phyloP scores from a whole-genome alignment of 2,329 filamentous ascomycete species.

The Cercospora sp. region DNA sequence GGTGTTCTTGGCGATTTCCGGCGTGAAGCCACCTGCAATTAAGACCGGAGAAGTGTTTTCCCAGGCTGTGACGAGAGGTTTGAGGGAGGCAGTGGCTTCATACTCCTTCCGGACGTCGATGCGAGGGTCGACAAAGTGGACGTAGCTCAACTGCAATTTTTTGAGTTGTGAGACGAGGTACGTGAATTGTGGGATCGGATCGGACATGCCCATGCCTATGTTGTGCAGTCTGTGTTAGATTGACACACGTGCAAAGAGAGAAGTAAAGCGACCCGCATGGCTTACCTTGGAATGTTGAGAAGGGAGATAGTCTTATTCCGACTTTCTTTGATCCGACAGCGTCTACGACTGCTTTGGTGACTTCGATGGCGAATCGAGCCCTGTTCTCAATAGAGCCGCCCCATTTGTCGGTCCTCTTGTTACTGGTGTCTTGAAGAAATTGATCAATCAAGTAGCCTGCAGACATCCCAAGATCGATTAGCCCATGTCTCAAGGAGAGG shows the following conservation, averaged over 20 bases:
- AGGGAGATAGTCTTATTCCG: neutral
- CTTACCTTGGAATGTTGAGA: neutral
- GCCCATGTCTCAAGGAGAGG: neutral
- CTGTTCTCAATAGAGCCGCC: neutral
- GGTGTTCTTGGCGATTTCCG: neutral
- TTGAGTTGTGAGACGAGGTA: neutral
- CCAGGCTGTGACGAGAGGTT: neutral
- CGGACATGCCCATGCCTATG: neutral
- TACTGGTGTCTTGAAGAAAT: neutral
- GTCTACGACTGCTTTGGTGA: neutral
- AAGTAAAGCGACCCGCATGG: neutral
- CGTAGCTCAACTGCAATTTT: neutral
- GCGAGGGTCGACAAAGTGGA: neutral
- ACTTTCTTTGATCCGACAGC: neutral
- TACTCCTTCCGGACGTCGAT: neutral
- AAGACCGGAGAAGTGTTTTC: neutral
- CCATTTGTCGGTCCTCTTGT: neutral
- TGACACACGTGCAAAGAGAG: neutral
- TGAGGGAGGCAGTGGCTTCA: neutral
- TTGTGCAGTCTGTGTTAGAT: neutral
- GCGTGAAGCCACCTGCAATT: neutral
- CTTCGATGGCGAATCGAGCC: neutral
- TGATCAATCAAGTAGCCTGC: neutral
- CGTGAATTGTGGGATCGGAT: neutral
- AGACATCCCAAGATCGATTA: neutral